phyloP scores from a whole-genome alignment of 2,329 filamentous ascomycete species.

The Parastagonospora nodorum region DNA sequence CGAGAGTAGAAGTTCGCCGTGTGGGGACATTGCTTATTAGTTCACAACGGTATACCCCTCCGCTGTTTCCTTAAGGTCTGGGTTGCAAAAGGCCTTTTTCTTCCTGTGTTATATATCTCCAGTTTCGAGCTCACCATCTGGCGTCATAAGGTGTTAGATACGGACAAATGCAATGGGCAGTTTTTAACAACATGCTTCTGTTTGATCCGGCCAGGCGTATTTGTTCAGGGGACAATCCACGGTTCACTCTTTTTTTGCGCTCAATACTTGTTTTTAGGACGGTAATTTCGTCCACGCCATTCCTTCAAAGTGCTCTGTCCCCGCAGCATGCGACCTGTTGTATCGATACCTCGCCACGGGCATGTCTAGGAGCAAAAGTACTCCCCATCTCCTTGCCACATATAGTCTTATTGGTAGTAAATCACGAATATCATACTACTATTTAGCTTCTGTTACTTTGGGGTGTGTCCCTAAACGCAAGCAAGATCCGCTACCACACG shows the following conservation, averaged over 20 bases:
- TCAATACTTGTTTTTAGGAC: slow-evolving; percentile 13
- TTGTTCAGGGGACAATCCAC: slow-evolving; percentile 4
- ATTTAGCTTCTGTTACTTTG: too few species aligned
- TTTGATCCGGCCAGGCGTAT: slow-evolving; percentile 9
- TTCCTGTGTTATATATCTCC: slow-evolving; percentile 27
- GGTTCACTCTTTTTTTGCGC: slow-evolving; percentile 12
- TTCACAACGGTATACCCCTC: slow-evolving; percentile 21
- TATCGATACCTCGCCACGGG: too few species aligned
- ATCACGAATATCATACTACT: too few species aligned
- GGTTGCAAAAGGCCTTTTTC: slow-evolving; percentile 6
- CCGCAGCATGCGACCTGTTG: neutral
- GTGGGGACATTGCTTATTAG: slow-evolving; percentile 20
- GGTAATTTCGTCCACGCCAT: slow-evolving; percentile 23
- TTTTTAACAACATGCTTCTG: slow-evolving; percentile 7
- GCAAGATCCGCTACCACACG: too few species aligned
- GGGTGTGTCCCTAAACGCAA: too few species aligned
- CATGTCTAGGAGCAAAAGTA: too few species aligned
- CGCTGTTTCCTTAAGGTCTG: slow-evolving; percentile 14
- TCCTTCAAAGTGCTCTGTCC: slow-evolving; percentile 12
- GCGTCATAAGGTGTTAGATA: slow-evolving; percentile 21
- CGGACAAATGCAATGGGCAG: slow-evolving; percentile 21
- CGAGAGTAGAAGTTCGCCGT: slow-evolving; percentile 32
- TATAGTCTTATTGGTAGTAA: slow-evolving; percentile 6
- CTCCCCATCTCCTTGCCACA: slow-evolving; percentile 6
- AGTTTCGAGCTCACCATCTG: slow-evolving; percentile 7